These are phyloP conservation scores for Vaccinium corymbosum DNA, from an alignment of 148 eudicot species.

Conservation along the genomic window DNA sequence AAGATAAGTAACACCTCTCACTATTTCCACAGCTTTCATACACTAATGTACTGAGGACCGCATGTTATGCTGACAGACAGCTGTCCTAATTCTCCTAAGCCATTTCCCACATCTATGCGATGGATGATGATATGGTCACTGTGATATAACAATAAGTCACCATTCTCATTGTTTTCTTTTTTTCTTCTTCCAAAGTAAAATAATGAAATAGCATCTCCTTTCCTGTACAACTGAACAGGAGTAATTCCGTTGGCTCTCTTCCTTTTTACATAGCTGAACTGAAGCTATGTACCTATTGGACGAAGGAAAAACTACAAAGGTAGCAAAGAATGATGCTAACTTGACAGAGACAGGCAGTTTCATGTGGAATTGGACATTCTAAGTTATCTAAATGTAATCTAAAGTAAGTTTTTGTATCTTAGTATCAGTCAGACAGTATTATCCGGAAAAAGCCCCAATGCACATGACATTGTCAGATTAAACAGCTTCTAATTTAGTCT, in stretches of 20 bases:
- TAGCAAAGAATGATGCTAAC: not conserved
- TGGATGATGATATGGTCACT: not conserved
- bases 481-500: not conserved
- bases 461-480: not conserved
- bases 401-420: not conserved
- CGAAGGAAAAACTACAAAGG: not conserved
- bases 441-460: not conserved
- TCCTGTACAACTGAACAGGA: not conserved
- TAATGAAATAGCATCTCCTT: not conserved
- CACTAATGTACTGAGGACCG: not conserved
- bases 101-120: not conserved
- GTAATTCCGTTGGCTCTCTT: conserved; percentile 3
- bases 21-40: conserved; percentile 1
- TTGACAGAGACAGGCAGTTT: not conserved
- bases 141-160: not conserved
- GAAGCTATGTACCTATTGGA: not conserved
- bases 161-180: not conserved
- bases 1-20: not conserved
- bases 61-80: not conserved
- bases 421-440: not conserved
- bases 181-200: not conserved
- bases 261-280: not conserved
- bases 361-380: not conserved
- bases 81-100: not conserved
- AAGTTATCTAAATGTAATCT: not conserved